phyloP scores from a whole-genome alignment of 805 yeast genomes.

The Komagataella pseudopastoris region DNA sequence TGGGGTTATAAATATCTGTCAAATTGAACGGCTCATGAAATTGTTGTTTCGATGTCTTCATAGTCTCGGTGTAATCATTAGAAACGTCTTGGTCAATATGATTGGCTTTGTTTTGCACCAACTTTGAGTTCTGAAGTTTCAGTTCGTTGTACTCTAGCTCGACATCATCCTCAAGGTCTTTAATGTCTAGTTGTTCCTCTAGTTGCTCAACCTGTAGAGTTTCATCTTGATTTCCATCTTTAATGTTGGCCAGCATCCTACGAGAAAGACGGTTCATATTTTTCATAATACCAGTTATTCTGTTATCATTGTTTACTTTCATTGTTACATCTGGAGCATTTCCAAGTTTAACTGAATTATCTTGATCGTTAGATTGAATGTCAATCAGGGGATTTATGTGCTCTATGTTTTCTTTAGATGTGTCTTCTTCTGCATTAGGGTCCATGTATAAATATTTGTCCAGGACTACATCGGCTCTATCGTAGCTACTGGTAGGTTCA shows the following conservation, averaged over 20 bases:
- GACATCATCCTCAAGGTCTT: slow-evolving; percentile 36
- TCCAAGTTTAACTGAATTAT: slow-evolving; percentile 64
- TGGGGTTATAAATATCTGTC: slow-evolving; percentile 11
- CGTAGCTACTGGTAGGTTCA: slow-evolving; percentile 62
- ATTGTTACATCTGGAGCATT: slow-evolving; percentile 83
- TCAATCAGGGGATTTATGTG: slow-evolving; percentile 63
- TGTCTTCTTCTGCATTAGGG: slow-evolving; percentile 35
- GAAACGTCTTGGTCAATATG: background rate
- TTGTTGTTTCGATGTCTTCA: background rate
- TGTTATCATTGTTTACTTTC: slow-evolving; percentile 51
- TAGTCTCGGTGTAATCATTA: background rate
- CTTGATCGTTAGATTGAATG: slow-evolving; percentile 67
- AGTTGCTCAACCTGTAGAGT: slow-evolving; percentile 1
- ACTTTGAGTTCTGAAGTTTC: slow-evolving; percentile 9
- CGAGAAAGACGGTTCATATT: slow-evolving; percentile 85
- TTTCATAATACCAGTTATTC: slow-evolving; percentile 61
- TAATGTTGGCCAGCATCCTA: slow-evolving; percentile 53
- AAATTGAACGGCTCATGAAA: slow-evolving; percentile 6
- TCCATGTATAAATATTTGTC: slow-evolving; percentile 74
- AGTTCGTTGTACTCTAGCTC: slow-evolving; percentile 40
- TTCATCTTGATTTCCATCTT: slow-evolving; percentile 11
- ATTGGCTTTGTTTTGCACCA: background rate
- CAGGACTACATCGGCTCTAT: slow-evolving; percentile 71
- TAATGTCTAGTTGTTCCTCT: slow-evolving; percentile 31
- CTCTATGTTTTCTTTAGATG: slow-evolving; percentile 20